These are phyloP conservation scores for Cyclostephanos invisitatus DNA, from an alignment of 108 stramenopile species.

Conservation along the genomic window DNA sequence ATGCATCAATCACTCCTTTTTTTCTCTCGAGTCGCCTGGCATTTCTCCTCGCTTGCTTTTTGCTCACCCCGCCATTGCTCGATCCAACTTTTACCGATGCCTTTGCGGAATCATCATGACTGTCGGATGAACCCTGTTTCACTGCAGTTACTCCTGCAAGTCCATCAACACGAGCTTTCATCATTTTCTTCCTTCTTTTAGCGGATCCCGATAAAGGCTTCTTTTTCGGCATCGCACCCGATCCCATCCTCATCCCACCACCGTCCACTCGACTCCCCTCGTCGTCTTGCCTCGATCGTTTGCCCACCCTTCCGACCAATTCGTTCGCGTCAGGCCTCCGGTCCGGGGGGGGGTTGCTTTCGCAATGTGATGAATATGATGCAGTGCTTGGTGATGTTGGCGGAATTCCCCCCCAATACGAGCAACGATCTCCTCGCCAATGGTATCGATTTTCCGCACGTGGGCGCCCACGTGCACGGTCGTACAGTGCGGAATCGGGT, in stretches of 20 bases:
- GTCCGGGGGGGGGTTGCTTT: slow-evolving; percentile 48
- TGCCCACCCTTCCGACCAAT: slow-evolving; percentile 10
- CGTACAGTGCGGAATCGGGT: slow-evolving; percentile 30
- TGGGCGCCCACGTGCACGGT: slow-evolving; percentile 43
- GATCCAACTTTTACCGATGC: neutral
- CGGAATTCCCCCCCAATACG: slow-evolving; percentile 49
- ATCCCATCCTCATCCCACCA: neutral
- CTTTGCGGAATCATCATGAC: neutral
- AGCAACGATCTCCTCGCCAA: slow-evolving; percentile 37
- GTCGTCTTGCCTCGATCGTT: neutral
- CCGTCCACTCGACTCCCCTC: neutral
- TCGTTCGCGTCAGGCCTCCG: slow-evolving; percentile 50
- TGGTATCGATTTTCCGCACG: slow-evolving; percentile 26
- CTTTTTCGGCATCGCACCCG: slow-evolving; percentile 15
- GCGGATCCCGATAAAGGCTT: slow-evolving; percentile 45
- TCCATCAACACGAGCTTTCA: slow-evolving; percentile 14
- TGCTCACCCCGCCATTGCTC: neutral
- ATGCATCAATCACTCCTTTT: neutral
- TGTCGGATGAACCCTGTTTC: neutral
- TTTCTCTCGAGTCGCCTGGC: slow-evolving; percentile 10
- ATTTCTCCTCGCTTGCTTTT: slow-evolving; percentile 18
- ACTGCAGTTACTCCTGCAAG: neutral
- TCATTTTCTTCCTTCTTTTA: slow-evolving; percentile 49
- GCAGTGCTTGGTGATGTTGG: slow-evolving; percentile 49
- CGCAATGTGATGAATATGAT: slow-evolving; percentile 50